Percentiles rank a stretch among this genome's conserved stretches.
Evolutionary conservation across 176 grass and related monocot species (phyloP).

Genomic region (Themeda triandra): DNA sequence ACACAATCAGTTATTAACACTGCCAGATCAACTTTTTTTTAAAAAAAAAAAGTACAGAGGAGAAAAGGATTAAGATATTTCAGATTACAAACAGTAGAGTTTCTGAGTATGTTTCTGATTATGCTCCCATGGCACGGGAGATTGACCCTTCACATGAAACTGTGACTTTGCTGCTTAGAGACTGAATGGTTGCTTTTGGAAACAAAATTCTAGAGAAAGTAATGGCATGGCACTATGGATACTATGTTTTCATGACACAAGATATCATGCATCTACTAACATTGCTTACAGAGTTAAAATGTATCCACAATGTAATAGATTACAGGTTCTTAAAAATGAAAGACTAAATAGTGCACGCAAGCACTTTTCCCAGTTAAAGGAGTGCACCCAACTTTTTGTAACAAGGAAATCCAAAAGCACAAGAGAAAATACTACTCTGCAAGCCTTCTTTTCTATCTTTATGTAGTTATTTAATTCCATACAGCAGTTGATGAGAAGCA

Average conservation of each 20-base stretch:
- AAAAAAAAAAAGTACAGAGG: background rate
- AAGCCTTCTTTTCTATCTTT: conserved; percentile 9
- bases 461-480: background rate
- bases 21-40: background rate
- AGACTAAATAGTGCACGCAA: background rate
- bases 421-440: conserved; percentile 2
- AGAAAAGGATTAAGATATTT: background rate
- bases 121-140: conserved; percentile 1
- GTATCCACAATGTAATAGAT: background rate
- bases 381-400: background rate
- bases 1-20: conserved; percentile 9
- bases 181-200: conserved; percentile 11
- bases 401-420: conserved; percentile 3
- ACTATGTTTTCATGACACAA: conserved; percentile 3
- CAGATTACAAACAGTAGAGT: background rate
- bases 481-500: conserved; percentile 8
- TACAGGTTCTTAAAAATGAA: background rate
- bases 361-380: conserved; percentile 1
- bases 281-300: conserved; percentile 4
- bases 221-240: background rate
- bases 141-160: conserved; percentile 28
- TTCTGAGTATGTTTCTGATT: background rate
- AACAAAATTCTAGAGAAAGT: conserved; percentile 6
- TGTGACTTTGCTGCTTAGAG: background rate
- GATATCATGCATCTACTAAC: conserved; percentile 16